Base-by-base conservation (phyloP, 495 filamentous ascomycete species). In the Barbatosphaeria neglecta region DNA sequence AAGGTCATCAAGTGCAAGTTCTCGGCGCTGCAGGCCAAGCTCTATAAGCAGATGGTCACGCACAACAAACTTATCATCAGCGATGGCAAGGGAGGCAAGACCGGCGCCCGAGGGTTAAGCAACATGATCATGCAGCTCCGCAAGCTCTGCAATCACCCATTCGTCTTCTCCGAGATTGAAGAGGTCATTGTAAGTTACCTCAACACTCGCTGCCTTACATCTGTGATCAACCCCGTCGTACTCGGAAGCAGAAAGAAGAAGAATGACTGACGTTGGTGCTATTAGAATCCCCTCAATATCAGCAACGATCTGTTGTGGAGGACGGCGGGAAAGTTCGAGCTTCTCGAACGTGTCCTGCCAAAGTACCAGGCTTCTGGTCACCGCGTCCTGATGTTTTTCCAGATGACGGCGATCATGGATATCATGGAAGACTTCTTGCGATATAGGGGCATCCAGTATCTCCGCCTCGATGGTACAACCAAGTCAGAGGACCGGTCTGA, bases 401-500 rank as follows among this genome's bases (percentile, higher is more conserved):
- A 98, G 65, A 98, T 98, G 92, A 98, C 92, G 2, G 87, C 94
- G 35, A 98, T 98, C 58, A 98, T 98, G 92, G 95, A 98, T 63
- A 98, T 98, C 61, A 97, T 98, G 93, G 92, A 98, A 56, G 92
- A 98, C 65, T 98, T 92, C 65, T 71, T 98, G 44, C 85, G 92
- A 4, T 80, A 85, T 47, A 78, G 86, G 39, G 82, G 80, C 22
- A 72, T 94, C 51, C 67, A 80, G 46, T 98, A 95, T 61, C 75
- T 98, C 37, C 88, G 92, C 49, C 75, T 98, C 39, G 92, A 98
- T 56, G 92, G 92, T 63, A 87, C 88, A 4, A 98, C 92, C 17
- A 98, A 98, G 62, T 87, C 92, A 0, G 92, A 98, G 59, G 92
- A 98, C 61, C 87, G 92, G 47, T 96, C 93, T 1, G 86, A 93